Base-by-base conservation (phyloP, 371 early-diverging fungal genomes). In the Mortierella sp. region DNA sequence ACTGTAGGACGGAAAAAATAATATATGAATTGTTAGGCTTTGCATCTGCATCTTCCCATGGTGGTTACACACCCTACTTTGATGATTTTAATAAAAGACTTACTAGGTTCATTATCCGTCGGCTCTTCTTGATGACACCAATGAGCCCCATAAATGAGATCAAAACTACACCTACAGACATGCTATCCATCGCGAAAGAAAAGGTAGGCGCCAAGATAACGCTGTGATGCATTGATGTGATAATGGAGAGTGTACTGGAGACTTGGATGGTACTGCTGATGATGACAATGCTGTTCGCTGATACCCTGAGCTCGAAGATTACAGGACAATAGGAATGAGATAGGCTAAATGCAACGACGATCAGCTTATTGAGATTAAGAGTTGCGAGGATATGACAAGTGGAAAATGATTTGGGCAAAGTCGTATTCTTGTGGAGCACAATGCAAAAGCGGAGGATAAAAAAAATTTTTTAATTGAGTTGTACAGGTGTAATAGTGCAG, bases 41-140 rank as follows among this genome's bases (percentile, higher is more conserved):
- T 65, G 16, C 3, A 28, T 63, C 24, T 16, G 10, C 40, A 55
- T 58, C 50, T 58, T 58, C 58, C n/a, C 48, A 48, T n/a, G 48
- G 43, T 43, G 43, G 48, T 48, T 48, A 48, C 48, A 48, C 48
- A 48, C 48, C 48, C 16, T 48, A 8, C 52, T 48, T 61, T 15
- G 2, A 4, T 13, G 6, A 28, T 0, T 33, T 13, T 28, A 57
- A 57, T 57, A 28, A 5, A 28, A 28, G 28, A 36, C 72, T 22
- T 76, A 71, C 77, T 62, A 71, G 19, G 10, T 67, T 70, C 71
- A 76, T 70, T 24, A 71, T 40, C 9, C 66, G 63, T 53, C 50
- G 58, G 50, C 58, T 66, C 16, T 68, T 71, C n/a, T 41, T 71
- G 10, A 36, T 60, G 28, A 76, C 77, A 1, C 77, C 77, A 45